Percentiles rank a stretch among this genome's conserved stretches.
These are phyloP conservation scores for Theobroma cacao DNA, from an alignment of 345 rosid species.

Conservation along the genomic window DNA sequence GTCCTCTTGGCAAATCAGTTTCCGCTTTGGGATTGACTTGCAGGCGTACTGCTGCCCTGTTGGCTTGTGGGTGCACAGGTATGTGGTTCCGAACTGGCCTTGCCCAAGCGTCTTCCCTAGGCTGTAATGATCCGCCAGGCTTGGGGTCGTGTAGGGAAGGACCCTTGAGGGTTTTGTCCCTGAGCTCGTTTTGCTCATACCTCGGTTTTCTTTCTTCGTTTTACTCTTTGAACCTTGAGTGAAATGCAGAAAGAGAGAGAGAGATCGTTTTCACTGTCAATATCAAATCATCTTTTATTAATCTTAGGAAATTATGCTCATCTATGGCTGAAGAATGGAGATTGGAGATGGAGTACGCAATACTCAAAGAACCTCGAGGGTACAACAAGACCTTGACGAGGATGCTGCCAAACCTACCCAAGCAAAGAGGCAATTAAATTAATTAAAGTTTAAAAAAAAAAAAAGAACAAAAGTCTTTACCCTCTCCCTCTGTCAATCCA, in stretches of 20 bases:
- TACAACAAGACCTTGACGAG: no score
- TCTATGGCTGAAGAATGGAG: no score
- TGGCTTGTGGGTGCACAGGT: slow-evolving; percentile 53
- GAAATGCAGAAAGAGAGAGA: neutral
- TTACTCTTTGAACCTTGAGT: neutral
- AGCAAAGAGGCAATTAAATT: no score
- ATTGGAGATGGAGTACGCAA: no score
- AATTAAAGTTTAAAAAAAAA: no score
- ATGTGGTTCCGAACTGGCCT: slow-evolving; percentile 81
- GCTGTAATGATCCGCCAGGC: slow-evolving; percentile 34
- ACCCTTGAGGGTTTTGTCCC: slow-evolving; percentile 8
- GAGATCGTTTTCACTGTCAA: neutral
- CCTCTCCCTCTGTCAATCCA: no score
- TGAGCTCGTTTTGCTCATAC: slow-evolving; percentile 10
- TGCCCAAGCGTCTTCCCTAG: slow-evolving; percentile 61
- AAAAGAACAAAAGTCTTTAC: no score
- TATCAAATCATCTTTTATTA: neutral
- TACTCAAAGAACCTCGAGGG: no score
- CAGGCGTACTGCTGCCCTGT: slow-evolving; percentile 56
- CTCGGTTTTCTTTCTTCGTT: neutral
- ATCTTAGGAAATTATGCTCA: no score
- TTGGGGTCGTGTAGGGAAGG: slow-evolving; percentile 18
- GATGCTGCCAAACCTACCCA: no score
- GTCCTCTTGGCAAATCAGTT: slow-evolving; percentile 67
- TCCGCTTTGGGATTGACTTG: slow-evolving; percentile 78